A percentile compares a stretch with the other conserved stretches of the same genome.
These are phyloP conservation scores for Erigeron philadelphicus DNA, from an alignment of 140 eudicot species.

Conservation along the genomic window DNA sequence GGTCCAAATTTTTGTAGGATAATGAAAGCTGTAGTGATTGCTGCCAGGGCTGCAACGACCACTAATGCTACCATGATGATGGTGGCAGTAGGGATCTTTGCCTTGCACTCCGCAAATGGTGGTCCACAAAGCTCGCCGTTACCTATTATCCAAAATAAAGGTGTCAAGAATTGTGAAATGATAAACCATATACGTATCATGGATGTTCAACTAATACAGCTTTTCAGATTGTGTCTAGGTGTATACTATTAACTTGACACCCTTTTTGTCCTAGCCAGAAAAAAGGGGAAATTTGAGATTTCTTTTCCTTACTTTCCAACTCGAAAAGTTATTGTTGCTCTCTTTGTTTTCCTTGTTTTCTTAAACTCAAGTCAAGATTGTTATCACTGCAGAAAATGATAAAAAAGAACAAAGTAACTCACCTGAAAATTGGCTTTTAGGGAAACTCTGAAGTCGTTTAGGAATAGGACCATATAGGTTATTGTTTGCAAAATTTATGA, in stretches of 20 bases:
- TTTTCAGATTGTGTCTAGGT: no score
- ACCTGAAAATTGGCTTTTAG: constrained; percentile 48
- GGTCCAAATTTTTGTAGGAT: constrained; percentile 41
- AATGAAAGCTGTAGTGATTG: constrained; percentile 42
- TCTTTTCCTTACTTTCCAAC: no score
- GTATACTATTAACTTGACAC: no score
- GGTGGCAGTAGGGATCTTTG: constrained; percentile 29
- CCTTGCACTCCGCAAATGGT: constrained; percentile 41
- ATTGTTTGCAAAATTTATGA: constrained; percentile 53
- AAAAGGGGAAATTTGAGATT: no score
- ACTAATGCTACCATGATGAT: constrained; percentile 32
- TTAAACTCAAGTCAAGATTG: neutral
- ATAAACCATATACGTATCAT: no score
- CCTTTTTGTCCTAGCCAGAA: no score
- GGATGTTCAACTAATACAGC: no score
- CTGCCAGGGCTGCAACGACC: constrained; percentile 41
- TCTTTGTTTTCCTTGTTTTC: neutral
- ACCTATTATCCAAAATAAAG: constrained; percentile 32
- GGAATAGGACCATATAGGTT: constrained; percentile 61
- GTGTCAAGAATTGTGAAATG: neutral
- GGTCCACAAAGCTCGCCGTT: constrained; percentile 61
- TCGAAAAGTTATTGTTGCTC: no score
- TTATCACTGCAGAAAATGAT: neutral
- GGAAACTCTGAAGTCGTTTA: constrained; percentile 32
- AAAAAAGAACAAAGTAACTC: constrained; percentile 12